A percentile compares a stretch with the other conserved stretches of the same genome.
These are phyloP conservation scores for Cladophialophora psammophila DNA, from an alignment of 2,329 filamentous ascomycete species.

Conservation along the genomic window DNA sequence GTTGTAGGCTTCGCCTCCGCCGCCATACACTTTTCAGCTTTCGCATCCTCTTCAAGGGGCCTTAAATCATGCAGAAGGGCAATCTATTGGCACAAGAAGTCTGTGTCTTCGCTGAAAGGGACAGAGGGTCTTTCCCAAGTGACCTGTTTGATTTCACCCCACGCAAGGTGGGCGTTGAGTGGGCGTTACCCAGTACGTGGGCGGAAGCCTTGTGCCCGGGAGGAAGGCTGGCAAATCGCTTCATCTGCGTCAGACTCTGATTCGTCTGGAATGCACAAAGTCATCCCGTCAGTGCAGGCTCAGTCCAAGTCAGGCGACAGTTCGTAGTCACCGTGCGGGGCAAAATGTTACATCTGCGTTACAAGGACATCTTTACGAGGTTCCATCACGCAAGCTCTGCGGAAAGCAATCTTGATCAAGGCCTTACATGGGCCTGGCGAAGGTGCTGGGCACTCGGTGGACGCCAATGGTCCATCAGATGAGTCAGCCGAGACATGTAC, in stretches of 20 bases:
- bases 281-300: neutral
- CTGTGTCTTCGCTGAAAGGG: neutral
- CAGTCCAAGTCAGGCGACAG: neutral
- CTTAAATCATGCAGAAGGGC: constrained; percentile 1
- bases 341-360: neutral
- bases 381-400: neutral
- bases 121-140: neutral
- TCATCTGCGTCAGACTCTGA: neutral
- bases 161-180: constrained; percentile 3
- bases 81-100: neutral
- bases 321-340: neutral
- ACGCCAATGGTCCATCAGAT: neutral
- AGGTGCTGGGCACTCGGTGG: too few species aligned
- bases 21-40: neutral
- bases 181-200: constrained; percentile 7
- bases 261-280: neutral
- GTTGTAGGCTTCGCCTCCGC: neutral
- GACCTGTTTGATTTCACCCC: constrained; percentile 5
- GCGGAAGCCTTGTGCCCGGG: neutral
- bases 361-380: constrained; percentile 2
- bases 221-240: constrained; percentile 14
- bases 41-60: neutral
- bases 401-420: neutral
- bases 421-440: neutral
- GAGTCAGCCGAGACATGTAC: neutral